phyloP scores from a whole-genome alignment of 257 asterid species.

The Solanum gracilifrons region DNA sequence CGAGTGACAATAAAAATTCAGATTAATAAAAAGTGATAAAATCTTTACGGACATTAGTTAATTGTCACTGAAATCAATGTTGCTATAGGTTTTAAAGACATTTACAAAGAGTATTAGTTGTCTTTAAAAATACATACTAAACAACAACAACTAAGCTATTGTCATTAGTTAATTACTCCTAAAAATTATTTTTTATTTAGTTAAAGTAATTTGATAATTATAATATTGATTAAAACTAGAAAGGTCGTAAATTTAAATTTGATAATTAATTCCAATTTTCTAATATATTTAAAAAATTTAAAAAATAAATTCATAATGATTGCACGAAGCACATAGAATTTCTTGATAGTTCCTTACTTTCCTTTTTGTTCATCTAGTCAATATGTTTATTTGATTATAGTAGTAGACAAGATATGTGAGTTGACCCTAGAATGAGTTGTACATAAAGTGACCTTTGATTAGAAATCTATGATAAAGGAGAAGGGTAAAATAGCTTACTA shows the following conservation, averaged over 20 bases:
- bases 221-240: background rate
- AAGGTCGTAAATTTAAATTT: too few relatives aligned
- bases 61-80: background rate
- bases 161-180: too few relatives aligned
- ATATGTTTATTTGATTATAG: background rate
- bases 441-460: background rate
- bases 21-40: too few relatives aligned
- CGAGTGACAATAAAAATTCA: background rate
- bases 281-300: too few relatives aligned
- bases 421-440: background rate
- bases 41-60: rapidly evolving
- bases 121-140: background rate
- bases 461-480: background rate
- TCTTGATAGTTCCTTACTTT: background rate
- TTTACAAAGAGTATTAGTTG: too few relatives aligned
- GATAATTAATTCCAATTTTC: background rate
- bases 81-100: too few relatives aligned
- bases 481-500: background rate
- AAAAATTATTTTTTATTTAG: too few relatives aligned
- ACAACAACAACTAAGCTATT: too few relatives aligned
- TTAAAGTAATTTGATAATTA: background rate
- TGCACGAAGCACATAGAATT: background rate
- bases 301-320: background rate
- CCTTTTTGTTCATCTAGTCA: background rate
- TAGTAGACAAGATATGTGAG: background rate